Evolutionary conservation across 1,284 basidiomycete genomes (phyloP), one percentile per base, ranked within the genome.

Genomic region (Xanthoconium separans): DNA sequence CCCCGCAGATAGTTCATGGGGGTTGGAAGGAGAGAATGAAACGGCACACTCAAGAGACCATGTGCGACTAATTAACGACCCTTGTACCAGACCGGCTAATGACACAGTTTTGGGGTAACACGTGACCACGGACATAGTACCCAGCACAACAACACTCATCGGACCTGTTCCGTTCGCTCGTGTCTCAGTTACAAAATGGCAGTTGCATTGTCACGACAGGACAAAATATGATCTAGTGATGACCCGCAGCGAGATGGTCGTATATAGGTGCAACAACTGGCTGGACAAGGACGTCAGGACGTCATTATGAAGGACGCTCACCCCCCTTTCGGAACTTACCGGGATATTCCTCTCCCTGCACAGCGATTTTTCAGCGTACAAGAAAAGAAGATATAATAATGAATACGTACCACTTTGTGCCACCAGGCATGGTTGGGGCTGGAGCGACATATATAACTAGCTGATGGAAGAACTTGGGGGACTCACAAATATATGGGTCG

Each of bases 401-500:
- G 36, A 44, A 46, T 27, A 80, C 87, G 63, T 61, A 93, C 92
- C 92, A 95, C 77, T 94, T 94, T 29, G 90, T 91, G 56, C 93
- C 93, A 59, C 87, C 91, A 48, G 91, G 91, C 68, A 85, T 88
- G 45, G 79, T 66, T 44, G 91, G 80, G 56, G 85, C 93, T 95
- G 59, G 30, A 53, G 47, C 41, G 44, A 60, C 30, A 27, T 18
- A 3, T n/a, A 29, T 65, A 33, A 51, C 48, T 44, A n/a, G 15
- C 16, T 27, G 22, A 20, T 20, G 22, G 15, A 39, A 42, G 30
- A 16, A n/a, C 24, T 6, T 47, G 10, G 34, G 34, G 39, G 58
- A 74, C 75, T 68, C 73, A 97, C 95, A 76, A 72, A 89, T 88
- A 74, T 95, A 94, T 47, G 95, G 95, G 73, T 97, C 95, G 12